Percentiles rank a stretch among this genome's conserved stretches.
These are phyloP conservation scores for Zymoseptoria crescenta DNA, from an alignment of 2,329 filamentous ascomycete genomes.

Conservation along the genomic window DNA sequence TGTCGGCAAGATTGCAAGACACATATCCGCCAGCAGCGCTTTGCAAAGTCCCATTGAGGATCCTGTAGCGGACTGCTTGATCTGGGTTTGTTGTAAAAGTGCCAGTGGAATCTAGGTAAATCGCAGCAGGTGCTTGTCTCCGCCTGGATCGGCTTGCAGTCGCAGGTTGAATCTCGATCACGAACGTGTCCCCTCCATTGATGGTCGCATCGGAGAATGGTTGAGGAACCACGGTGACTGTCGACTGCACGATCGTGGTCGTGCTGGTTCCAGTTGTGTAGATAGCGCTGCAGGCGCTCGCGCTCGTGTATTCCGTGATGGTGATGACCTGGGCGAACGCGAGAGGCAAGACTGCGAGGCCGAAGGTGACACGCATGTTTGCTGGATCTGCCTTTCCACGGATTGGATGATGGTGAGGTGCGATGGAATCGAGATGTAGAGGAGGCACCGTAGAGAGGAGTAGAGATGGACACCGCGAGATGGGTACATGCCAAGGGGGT, in stretches of 20 bases:
- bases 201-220: conserved; percentile 22
- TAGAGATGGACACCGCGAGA: not conserved
- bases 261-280: conserved; percentile 15
- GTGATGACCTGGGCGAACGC: conserved; percentile 19
- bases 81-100: conserved; percentile 27
- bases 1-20: conserved; percentile 19
- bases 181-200: conserved; percentile 28
- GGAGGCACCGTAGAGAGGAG: not conserved
- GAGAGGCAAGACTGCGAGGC: conserved; percentile 11
- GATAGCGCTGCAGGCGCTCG: conserved; percentile 21
- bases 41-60: conserved; percentile 22
- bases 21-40: conserved; percentile 18
- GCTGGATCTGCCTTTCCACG: conserved; percentile 3
- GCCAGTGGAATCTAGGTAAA: conserved; percentile 27
- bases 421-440: not conserved
- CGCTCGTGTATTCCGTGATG: conserved; percentile 17
- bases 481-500: not conserved
- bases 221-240: conserved; percentile 22
- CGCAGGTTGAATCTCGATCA: conserved; percentile 20
- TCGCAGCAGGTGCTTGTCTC: conserved; percentile 17
- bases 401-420: conserved; percentile 4
- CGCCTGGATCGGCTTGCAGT: conserved; percentile 4
- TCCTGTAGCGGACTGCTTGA: conserved; percentile 25
- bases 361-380: conserved; percentile 1
- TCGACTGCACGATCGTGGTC: conserved; percentile 23